Percentiles rank a stretch among this genome's conserved stretches.
phyloP scores from a whole-genome alignment of 345 rosid species.

The Dovyalis caffra region DNA sequence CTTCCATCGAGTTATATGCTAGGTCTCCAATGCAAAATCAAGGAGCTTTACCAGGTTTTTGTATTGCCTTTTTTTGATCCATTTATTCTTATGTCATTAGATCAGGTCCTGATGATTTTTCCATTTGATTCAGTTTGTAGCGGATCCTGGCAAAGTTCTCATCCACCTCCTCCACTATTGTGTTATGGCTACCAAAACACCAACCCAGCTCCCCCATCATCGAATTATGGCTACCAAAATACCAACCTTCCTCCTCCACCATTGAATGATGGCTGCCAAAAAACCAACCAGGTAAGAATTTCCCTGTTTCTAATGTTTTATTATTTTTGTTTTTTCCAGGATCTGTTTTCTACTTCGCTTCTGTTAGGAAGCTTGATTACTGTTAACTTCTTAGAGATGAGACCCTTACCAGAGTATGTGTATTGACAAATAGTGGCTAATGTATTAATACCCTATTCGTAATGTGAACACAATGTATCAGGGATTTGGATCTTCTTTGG shows the following conservation, averaged over 20 bases:
- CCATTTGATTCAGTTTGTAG: conserved; percentile 14
- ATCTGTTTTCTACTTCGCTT: background rate
- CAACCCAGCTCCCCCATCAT: background rate
- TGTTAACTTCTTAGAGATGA: background rate
- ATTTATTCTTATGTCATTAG: background rate
- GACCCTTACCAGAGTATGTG: background rate
- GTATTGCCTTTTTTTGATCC: background rate
- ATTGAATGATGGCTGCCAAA: conserved; percentile 8
- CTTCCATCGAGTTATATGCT: conserved; percentile 10
- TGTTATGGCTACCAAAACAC: background rate
- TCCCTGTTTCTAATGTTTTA: background rate
- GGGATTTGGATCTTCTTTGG: background rate
- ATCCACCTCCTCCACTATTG: background rate
- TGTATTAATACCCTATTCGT: too few relatives aligned
- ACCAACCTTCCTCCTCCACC: background rate
- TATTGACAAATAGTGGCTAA: background rate
- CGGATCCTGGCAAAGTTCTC: conserved; percentile 13
- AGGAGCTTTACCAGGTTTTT: conserved; percentile 22
- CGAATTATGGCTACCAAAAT: background rate
- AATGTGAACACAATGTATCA: conserved; percentile 9
- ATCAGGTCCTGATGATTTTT: conserved; percentile 7
- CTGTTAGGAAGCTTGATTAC: background rate
- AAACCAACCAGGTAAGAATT: conserved; percentile 18
- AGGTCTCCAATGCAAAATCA: conserved; percentile 4
- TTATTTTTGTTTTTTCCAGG: background rate